Base-by-base conservation (phyloP, 441 rosid genomes). In the Populus hybrid region DNA sequence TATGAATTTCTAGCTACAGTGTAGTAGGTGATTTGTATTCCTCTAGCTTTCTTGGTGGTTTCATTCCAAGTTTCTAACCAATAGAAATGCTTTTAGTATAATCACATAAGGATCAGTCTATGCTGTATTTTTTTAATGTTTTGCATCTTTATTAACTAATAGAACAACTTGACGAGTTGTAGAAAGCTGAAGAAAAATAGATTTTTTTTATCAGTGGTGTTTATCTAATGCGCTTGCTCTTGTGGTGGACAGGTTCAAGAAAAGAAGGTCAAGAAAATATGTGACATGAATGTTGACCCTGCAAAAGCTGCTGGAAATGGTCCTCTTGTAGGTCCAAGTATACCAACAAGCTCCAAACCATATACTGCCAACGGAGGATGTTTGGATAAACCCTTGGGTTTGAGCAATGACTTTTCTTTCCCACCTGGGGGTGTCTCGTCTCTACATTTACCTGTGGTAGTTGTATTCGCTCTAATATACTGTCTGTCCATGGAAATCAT, bases 261-360 rank as follows among this genome's bases (percentile, higher is more conserved):
- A 86, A 94, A 92, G 87, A 91, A 92, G 91, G 84, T 94, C 73
- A 94, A 94, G 87, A 92, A 92, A 86, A 80, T 92, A 71, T 86
- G 86, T 83, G 91, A 89, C 69, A 84, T 92, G 86, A 92, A 91
- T 84, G 67, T 85, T 73, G 92, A 90, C 82, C 84, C 89, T 77
- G 83, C 86, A 73, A 88, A 85, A 78, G 72, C 88, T 65, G 26
- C 81, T 42, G 91, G 87, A 79, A 90, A 89, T 84, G 94, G 93
- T 67, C 72, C 75, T 50, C 28, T 85, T 78, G 87, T 83, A 77
- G 83, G 89, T 81, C 85, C 93, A 61, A 85, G 93, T 81, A 85
- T 81, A 76, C 76, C 85, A 21, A 82, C 76, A 57, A 83, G 81
- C 77, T 71, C 86, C 57, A 89, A 61, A 75, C 71, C 85, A 57